Conservation (phyloP, 176 grass and related monocot species). For the Triticum timopheevii region DNA sequence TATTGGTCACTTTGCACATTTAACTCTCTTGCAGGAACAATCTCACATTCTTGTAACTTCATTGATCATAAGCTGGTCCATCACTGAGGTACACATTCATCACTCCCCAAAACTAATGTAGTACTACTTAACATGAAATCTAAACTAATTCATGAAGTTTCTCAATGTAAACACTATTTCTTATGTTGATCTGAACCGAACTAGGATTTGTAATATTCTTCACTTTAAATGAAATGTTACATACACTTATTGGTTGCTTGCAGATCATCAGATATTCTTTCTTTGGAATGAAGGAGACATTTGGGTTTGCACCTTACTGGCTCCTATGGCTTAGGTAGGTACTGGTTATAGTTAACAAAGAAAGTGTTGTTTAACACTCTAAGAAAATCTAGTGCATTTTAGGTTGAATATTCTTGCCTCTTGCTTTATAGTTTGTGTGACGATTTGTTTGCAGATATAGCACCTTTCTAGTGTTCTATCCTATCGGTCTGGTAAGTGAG, state of each 20-base stretch:
- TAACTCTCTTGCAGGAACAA: constrained; percentile 48
- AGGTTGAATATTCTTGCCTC: too few species aligned
- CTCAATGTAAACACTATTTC: background rate
- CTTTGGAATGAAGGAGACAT: constrained; percentile 86
- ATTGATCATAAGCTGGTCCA: constrained; percentile 86
- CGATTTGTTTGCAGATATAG: constrained; percentile 34
- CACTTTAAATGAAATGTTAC: background rate
- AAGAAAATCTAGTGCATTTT: too few species aligned
- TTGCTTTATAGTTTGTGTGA: background rate
- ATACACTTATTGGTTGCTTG: background rate
- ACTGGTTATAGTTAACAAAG: background rate
- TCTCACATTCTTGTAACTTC: constrained; percentile 68
- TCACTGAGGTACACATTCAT: constrained; percentile 56
- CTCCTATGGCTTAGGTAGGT: constrained; percentile 86
- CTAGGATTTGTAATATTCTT: background rate
- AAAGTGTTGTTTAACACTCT: too few species aligned
- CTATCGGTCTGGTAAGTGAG: constrained; percentile 40
- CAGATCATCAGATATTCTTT: constrained; percentile 93
- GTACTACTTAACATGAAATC: background rate
- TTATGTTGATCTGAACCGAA: background rate
- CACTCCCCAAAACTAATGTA: too few species aligned
- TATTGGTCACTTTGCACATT: background rate
- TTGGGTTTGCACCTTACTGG: constrained; percentile 75
- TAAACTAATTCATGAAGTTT: background rate
- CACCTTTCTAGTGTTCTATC: constrained; percentile 45